Evolutionary conservation across 83 land plant species (phyloP).

Genomic region (Thuja plicata): DNA sequence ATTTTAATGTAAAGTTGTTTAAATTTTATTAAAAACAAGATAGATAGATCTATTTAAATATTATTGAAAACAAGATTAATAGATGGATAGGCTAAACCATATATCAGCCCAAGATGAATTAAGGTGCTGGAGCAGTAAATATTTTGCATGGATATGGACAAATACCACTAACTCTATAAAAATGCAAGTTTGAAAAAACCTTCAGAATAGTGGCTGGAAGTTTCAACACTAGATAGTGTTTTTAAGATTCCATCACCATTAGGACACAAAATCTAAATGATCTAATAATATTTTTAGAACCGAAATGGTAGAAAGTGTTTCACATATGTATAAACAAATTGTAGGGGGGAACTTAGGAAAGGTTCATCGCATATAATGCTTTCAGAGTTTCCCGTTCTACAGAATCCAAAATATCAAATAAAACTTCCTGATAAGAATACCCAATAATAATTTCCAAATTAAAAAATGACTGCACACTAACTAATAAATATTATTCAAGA

Average conservation of each 20-base stretch:
- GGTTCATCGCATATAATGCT: conserved; percentile 71
- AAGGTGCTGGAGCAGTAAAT: no score
- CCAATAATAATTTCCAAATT: background rate
- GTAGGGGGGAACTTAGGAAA: conserved; percentile 62
- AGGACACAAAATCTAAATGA: background rate
- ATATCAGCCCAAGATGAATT: background rate
- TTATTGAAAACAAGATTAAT: no score
- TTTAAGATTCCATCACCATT: background rate
- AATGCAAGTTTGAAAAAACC: background rate
- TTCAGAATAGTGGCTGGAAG: background rate
- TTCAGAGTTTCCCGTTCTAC: conserved; percentile 73
- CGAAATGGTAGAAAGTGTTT: background rate
- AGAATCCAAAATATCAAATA: conserved; percentile 83
- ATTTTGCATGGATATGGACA: background rate
- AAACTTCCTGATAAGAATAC: conserved; percentile 57
- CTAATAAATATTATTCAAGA: background rate
- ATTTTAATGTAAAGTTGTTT: no score
- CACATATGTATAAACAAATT: background rate
- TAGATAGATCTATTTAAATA: no score
- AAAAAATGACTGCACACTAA: background rate
- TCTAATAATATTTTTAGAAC: background rate
- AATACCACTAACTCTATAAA: background rate
- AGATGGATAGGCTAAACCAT: background rate
- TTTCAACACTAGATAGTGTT: background rate
- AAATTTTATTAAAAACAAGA: background rate